Percentiles rank a stretch among this genome's conserved stretches.
These are phyloP conservation scores for Apiosordaria backusii DNA, from an alignment of 495 filamentous ascomycete genomes.

Conservation along the genomic window DNA sequence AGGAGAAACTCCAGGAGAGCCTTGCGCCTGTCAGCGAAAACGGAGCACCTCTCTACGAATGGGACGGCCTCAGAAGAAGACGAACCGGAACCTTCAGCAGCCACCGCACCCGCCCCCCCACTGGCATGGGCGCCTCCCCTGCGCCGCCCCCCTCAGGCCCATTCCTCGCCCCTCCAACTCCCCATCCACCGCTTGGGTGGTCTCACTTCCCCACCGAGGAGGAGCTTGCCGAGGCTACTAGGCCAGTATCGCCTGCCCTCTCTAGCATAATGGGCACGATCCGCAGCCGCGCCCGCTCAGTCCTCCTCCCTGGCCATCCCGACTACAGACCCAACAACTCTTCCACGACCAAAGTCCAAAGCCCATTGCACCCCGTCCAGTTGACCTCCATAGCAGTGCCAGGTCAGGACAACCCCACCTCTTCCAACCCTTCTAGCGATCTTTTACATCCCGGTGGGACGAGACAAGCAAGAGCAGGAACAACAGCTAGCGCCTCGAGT, in stretches of 20 bases:
- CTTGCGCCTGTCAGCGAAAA: conserved; percentile 73
- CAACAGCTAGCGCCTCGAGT: conserved; percentile 29
- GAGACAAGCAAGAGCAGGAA: conserved; percentile 37
- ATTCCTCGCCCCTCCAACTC: conserved; percentile 43
- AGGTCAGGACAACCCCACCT: conserved; percentile 24
- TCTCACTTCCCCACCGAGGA: conserved; percentile 72
- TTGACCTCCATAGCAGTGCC: conserved; percentile 59
- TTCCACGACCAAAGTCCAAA: conserved; percentile 35
- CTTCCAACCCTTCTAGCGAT: conserved; percentile 26
- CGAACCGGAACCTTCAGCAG: conserved; percentile 53
- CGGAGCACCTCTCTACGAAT: conserved; percentile 61
- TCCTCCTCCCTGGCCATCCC: conserved; percentile 45
- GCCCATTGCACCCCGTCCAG: conserved; percentile 56
- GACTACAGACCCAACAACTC: conserved; percentile 29
- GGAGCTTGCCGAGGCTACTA: conserved; percentile 52
- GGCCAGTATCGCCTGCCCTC: conserved; percentile 46
- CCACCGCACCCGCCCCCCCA: conserved; percentile 24
- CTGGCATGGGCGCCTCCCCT: conserved; percentile 24
- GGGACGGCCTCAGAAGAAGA: conserved; percentile 86
- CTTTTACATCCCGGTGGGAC: conserved; percentile 9
- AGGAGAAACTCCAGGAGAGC: conserved; percentile 68
- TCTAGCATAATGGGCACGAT: conserved; percentile 60
- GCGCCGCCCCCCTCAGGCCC: conserved; percentile 19
- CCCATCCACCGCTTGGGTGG: conserved; percentile 85
- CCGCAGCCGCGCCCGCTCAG: conserved; percentile 51